Percentiles rank a stretch among this genome's conserved stretches.
Evolutionary conservation across 352 stramenopile genomes (phyloP).

Genomic region (Blastocystis sp.): DNA sequence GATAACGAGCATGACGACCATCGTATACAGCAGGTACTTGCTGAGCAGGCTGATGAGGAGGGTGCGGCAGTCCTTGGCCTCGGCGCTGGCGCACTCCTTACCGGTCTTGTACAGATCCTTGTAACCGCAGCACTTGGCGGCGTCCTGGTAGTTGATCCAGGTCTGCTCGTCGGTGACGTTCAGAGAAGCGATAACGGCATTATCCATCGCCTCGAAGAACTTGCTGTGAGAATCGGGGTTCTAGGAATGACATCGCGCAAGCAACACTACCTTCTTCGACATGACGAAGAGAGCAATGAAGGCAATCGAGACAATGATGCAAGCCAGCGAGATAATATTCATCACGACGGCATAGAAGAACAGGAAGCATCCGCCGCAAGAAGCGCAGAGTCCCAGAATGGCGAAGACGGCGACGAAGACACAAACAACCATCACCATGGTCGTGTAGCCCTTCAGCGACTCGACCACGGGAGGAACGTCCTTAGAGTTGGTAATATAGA

Average conservation of each 20-base stretch:
- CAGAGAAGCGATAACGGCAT: neutral
- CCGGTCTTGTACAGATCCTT: neutral
- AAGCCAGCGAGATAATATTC: neutral
- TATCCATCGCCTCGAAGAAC: slow-evolving; percentile 10
- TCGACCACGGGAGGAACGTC: neutral
- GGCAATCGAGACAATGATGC: slow-evolving; percentile 8
- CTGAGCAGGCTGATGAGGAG: neutral
- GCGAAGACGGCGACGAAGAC: neutral
- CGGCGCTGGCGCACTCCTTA: neutral
- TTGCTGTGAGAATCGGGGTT: neutral
- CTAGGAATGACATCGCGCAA: neutral
- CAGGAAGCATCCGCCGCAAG: slow-evolving; percentile 18
- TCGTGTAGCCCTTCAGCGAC: slow-evolving; percentile 1
- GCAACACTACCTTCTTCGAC: slow-evolving; percentile 19
- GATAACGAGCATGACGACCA: slow-evolving; percentile 1
- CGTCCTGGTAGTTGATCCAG: slow-evolving; percentile 18
- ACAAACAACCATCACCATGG: neutral
- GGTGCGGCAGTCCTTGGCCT: neutral
- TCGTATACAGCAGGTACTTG: neutral
- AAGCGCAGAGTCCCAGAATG: slow-evolving; percentile 4
- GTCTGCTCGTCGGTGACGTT: neutral
- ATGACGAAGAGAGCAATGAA: slow-evolving; percentile 5
- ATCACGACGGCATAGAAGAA: slow-evolving; percentile 31
- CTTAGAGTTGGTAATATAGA: neutral
- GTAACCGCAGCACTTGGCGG: slow-evolving; percentile 16